Evolutionary conservation across 768 basidiomycete species (phyloP).

Genomic region (Mycena rosella): DNA sequence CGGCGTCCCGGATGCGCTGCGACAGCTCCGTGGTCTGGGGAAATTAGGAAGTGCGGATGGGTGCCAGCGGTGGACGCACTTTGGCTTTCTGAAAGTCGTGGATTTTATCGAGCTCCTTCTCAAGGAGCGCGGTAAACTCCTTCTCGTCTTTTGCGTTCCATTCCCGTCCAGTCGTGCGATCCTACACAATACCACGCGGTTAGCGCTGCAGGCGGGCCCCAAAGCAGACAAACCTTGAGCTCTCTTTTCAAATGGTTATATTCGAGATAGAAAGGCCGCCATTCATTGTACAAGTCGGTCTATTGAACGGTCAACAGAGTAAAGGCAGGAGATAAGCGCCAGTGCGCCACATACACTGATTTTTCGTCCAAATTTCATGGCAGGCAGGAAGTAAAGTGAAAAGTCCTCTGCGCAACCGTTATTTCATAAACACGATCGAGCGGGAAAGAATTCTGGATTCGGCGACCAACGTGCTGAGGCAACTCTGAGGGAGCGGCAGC

Average conservation of each 20-base stretch:
- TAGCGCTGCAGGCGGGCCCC: neutral
- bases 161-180: slow-evolving; percentile 62
- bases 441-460: too few relatives aligned
- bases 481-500: too few relatives aligned
- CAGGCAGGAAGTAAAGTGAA: neutral
- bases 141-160: slow-evolving; percentile 88
- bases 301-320: slow-evolving; percentile 45
- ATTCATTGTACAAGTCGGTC: slow-evolving; percentile 90
- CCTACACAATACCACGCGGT: slow-evolving; percentile 43
- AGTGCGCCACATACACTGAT: slow-evolving; percentile 27
- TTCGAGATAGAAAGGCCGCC: slow-evolving; percentile 91
- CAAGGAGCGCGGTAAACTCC: slow-evolving; percentile 84
- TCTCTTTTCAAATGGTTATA: slow-evolving; percentile 92
- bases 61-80: slow-evolving; percentile 54
- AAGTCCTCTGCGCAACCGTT: too few relatives aligned
- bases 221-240: slow-evolving; percentile 68
- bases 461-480: too few relatives aligned
- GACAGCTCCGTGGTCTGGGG: slow-evolving; percentile 86
- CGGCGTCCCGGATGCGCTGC: slow-evolving; percentile 83
- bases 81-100: slow-evolving; percentile 94
- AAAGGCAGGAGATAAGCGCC: neutral
- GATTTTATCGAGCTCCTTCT: slow-evolving; percentile 92
- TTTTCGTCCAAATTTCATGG: slow-evolving; percentile 39
- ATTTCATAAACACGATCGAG: too few relatives aligned
- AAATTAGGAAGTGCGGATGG: slow-evolving; percentile 1